phyloP scores from a whole-genome alignment of 805 yeast species.

The Schwanniomyces vanrijiae region DNA sequence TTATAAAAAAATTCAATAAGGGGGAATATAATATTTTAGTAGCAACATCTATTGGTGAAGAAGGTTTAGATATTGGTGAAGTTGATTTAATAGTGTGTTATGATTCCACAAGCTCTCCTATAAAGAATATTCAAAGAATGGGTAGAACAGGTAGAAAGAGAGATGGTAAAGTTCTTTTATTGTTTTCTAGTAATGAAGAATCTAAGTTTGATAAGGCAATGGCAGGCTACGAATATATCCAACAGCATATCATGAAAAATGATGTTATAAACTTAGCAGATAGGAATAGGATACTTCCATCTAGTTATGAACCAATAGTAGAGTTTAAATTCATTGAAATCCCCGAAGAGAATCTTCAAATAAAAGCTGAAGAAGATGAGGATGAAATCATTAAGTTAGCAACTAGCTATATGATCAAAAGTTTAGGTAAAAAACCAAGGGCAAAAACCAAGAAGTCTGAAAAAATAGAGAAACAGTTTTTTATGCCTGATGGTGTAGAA shows the following conservation, averaged over 20 bases:
- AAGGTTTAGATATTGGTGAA: slow-evolving; percentile 97
- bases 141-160: slow-evolving; percentile 97
- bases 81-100: slow-evolving; percentile 92
- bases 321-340: slow-evolving; percentile 57
- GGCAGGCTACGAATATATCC: slow-evolving; percentile 79
- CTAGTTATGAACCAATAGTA: slow-evolving; percentile 52
- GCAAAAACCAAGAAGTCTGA: slow-evolving; percentile 9
- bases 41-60: slow-evolving; percentile 98
- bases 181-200: slow-evolving; percentile 78
- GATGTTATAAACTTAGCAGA: slow-evolving; percentile 41
- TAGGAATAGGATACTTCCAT: slow-evolving; percentile 72
- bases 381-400: slow-evolving; percentile 71
- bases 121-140: slow-evolving; percentile 91
- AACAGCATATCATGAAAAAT: slow-evolving; percentile 59
- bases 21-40: slow-evolving; percentile 81
- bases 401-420: slow-evolving; percentile 53
- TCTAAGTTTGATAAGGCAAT: slow-evolving; percentile 79
- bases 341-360: slow-evolving; percentile 66
- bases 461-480: slow-evolving; percentile 45
- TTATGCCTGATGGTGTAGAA: slow-evolving; percentile 72
- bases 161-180: slow-evolving; percentile 75
- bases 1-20: slow-evolving; percentile 67
- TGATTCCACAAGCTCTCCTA: slow-evolving; percentile 92
- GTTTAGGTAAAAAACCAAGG: slow-evolving; percentile 10
- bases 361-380: slow-evolving; percentile 55